phyloP scores from a whole-genome alignment of 116 monocot species.

The Cymodocea nodosa region DNA sequence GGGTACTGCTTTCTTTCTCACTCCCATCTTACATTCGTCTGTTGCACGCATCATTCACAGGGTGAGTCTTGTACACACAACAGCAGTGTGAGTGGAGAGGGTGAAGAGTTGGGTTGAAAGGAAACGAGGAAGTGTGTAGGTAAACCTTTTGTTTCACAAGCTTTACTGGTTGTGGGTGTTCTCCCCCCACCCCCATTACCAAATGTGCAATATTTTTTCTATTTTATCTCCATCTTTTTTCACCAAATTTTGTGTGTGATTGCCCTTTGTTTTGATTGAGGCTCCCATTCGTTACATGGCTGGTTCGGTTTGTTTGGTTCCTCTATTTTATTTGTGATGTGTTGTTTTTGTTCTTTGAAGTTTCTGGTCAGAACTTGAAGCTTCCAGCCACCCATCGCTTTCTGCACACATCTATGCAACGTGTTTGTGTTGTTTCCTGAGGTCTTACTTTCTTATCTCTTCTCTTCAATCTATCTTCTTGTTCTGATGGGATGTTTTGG shows the following conservation, averaged over 20 bases:
- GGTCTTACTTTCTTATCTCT: background rate
- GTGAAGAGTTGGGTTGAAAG: background rate
- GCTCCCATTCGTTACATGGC: too few species aligned
- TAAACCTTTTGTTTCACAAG: background rate
- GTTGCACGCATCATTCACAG: slow-evolving; percentile 3
- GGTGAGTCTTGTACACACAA: background rate
- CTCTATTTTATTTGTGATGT: too few species aligned
- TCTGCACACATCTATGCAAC: background rate
- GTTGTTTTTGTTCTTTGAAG: too few species aligned
- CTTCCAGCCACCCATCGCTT: too few species aligned
- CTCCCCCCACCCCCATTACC: too few species aligned
- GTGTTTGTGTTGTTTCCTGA: background rate
- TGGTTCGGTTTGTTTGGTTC: background rate
- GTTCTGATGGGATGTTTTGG: background rate
- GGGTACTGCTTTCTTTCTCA: background rate
- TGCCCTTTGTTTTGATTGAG: too few species aligned
- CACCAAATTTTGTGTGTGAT: too few species aligned
- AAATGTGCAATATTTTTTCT: background rate
- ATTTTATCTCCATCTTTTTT: too few species aligned
- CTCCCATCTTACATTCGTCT: background rate
- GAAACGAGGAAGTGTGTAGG: background rate
- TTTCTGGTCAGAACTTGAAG: too few species aligned
- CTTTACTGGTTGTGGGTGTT: too few species aligned
- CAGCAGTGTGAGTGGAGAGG: background rate
- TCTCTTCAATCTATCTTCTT: background rate